A percentile compares a stretch with the other conserved stretches of the same genome.
These are phyloP conservation scores for Cyberlindnera maritima DNA, from an alignment of 805 yeast genomes.

Conservation along the genomic window DNA sequence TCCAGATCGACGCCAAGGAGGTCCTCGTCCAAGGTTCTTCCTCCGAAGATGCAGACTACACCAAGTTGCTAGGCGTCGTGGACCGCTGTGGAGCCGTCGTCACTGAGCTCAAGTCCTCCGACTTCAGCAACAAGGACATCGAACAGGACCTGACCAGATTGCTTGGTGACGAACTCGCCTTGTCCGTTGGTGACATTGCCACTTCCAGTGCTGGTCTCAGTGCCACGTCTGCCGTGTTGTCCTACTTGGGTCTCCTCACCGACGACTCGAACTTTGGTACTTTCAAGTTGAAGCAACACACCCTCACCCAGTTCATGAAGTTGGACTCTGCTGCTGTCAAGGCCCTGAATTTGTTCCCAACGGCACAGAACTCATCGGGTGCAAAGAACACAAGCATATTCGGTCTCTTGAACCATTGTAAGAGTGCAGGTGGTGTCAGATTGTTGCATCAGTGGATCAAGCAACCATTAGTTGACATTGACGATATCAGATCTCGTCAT, in stretches of 20 bases:
- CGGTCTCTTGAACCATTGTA: slow-evolving; percentile 85
- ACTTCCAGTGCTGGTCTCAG: slow-evolving; percentile 51
- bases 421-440: slow-evolving; percentile 85
- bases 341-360: slow-evolving; percentile 84
- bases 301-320: slow-evolving; percentile 79
- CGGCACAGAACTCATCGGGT: slow-evolving; percentile 29
- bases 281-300: slow-evolving; percentile 60
- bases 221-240: slow-evolving; percentile 66
- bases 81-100: slow-evolving; percentile 77
- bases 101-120: slow-evolving; percentile 54
- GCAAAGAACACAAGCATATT: slow-evolving; percentile 59
- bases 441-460: slow-evolving; percentile 91
- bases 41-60: slow-evolving; percentile 48
- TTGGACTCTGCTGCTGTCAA: slow-evolving; percentile 87
- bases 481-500: slow-evolving; percentile 65
- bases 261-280: slow-evolving; percentile 54
- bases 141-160: slow-evolving; percentile 78
- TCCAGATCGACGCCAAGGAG: slow-evolving; percentile 90
- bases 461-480: slow-evolving; percentile 78
- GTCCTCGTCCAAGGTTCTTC: slow-evolving; percentile 53
- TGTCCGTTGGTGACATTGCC: slow-evolving; percentile 54
- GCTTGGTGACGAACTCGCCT: slow-evolving; percentile 51
- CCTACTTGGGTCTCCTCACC: slow-evolving; percentile 62
- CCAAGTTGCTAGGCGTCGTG: slow-evolving; percentile 66
- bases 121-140: slow-evolving; percentile 62